Conservation (phyloP, 805 yeast genomes). For the Groenewaldozyma tartarivorans region DNA sequence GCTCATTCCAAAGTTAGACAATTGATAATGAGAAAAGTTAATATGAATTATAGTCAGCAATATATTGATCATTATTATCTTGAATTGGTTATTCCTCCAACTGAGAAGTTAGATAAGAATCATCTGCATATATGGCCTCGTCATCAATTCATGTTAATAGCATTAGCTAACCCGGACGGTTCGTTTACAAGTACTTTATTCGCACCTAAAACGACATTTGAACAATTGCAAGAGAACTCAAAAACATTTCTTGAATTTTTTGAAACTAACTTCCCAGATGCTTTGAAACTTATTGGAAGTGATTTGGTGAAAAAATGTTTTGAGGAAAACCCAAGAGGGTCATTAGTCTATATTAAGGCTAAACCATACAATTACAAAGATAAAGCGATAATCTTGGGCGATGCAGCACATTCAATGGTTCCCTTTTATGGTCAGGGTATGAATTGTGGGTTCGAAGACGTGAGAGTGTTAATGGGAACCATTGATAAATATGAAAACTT, state of each 20-base stretch:
- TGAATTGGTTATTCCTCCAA: conserved; percentile 68
- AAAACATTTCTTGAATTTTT: conserved; percentile 55
- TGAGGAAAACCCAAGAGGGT: conserved; percentile 57
- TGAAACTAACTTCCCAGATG: conserved; percentile 59
- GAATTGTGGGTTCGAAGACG: conserved; percentile 95
- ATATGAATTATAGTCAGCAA: conserved; percentile 66
- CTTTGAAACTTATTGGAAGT: conserved; percentile 55
- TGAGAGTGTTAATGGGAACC: conserved; percentile 48
- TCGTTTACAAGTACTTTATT: conserved; percentile 86
- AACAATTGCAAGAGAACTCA: conserved; percentile 30
- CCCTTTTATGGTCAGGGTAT: conserved; percentile 98
- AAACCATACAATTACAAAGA: conserved; percentile 59
- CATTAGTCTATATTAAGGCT: conserved; percentile 65
- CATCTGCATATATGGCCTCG: conserved; percentile 94
- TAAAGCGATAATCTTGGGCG: conserved; percentile 67
- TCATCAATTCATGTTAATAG: conserved; percentile 76
- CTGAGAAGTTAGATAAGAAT: conserved; percentile 47
- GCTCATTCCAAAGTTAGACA: conserved; percentile 65
- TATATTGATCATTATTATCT: conserved; percentile 78
- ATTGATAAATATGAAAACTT: conserved; percentile 36
- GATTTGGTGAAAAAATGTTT: conserved; percentile 42
- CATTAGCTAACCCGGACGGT: conserved; percentile 75
- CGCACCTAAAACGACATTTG: conserved; percentile 46
- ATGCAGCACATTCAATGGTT: conserved; percentile 95
- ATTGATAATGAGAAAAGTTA: conserved; percentile 52